phyloP scores from a whole-genome alignment of 306 rosid species.

The Cucurbita argyrosperma region DNA sequence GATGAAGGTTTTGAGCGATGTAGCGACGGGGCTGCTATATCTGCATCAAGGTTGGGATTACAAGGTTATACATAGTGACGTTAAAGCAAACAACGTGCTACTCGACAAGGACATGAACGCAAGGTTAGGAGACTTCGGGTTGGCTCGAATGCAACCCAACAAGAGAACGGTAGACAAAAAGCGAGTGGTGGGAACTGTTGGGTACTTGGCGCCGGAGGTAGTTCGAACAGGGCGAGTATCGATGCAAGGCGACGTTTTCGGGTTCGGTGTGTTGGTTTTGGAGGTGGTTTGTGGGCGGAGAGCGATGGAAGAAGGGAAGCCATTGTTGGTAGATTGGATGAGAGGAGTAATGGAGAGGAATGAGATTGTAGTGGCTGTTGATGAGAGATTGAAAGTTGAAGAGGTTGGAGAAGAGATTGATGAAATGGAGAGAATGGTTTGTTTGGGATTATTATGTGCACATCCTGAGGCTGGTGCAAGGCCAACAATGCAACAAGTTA shows the following conservation, averaged over 20 bases:
- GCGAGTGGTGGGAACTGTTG: conserved; percentile 44
- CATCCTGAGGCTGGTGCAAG: conserved; percentile 30
- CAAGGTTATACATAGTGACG: conserved; percentile 53
- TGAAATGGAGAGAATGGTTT: conserved; percentile 41
- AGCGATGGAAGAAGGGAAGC: conserved; percentile 36
- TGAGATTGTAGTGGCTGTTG: conserved; percentile 23
- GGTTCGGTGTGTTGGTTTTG: conserved; percentile 42
- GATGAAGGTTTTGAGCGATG: conserved; percentile 32
- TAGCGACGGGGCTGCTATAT: conserved; percentile 41
- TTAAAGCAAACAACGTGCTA: conserved; percentile 52
- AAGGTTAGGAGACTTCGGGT: conserved; percentile 45
- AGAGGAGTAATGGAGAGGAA: conserved; percentile 23
- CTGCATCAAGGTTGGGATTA: conserved; percentile 67
- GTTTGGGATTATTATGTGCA: conserved; percentile 43
- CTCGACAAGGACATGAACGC: conserved; percentile 57
- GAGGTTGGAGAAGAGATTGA: conserved; percentile 11
- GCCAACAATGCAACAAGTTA: conserved; percentile 47
- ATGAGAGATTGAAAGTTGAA: conserved; percentile 29
- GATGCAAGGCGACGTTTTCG: conserved; percentile 34
- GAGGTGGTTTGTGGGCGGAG: conserved; percentile 48
- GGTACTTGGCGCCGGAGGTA: conserved; percentile 57
- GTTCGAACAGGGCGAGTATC: conserved; percentile 31
- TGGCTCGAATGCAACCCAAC: conserved; percentile 41
- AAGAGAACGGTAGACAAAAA: conserved; percentile 29
- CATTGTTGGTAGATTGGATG: conserved; percentile 36